Percentiles rank a stretch among this genome's conserved stretches.
phyloP scores from a whole-genome alignment of 148 eudicot species.

The Vaccinium darrowii region DNA sequence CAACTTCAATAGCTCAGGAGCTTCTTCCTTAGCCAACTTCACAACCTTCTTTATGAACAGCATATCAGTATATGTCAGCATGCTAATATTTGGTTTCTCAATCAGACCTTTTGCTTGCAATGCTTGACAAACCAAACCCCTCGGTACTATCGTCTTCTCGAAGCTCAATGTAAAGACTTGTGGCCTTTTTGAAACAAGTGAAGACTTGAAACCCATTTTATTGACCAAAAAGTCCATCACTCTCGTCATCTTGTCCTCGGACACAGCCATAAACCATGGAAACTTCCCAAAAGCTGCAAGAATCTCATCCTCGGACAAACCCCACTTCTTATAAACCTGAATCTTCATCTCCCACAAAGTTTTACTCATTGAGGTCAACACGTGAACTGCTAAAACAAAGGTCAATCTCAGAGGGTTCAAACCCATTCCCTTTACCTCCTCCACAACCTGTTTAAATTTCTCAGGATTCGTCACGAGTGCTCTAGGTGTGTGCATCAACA shows the following conservation, averaged over 20 bases:
- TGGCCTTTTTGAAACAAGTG: constrained; percentile 15
- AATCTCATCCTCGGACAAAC: constrained; percentile 27
- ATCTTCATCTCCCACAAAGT: constrained; percentile 14
- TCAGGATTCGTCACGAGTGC: neutral
- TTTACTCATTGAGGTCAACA: constrained; percentile 3
- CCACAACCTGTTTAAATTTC: neutral
- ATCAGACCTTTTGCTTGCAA: constrained; percentile 22
- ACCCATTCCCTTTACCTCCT: no score
- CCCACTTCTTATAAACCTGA: constrained; percentile 26
- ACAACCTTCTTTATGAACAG: constrained; percentile 6
- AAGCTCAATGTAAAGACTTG: constrained; percentile 12
- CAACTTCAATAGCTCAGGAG: constrained; percentile 26
- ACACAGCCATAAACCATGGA: neutral
- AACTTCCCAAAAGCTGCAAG: constrained; percentile 17
- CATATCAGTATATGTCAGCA: neutral
- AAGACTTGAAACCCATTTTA: constrained; percentile 21
- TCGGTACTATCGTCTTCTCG: constrained; percentile 25
- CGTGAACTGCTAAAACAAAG: constrained; percentile 7
- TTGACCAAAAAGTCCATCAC: constrained; percentile 25
- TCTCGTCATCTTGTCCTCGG: constrained; percentile 22
- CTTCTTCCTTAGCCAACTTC: constrained; percentile 12
- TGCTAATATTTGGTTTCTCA: neutral
- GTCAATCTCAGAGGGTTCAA: no score
- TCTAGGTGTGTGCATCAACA: neutral
- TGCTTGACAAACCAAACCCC: constrained; percentile 22